Conservation (phyloP, 2,329 filamentous ascomycete species). For the Cordyceps javanica region DNA sequence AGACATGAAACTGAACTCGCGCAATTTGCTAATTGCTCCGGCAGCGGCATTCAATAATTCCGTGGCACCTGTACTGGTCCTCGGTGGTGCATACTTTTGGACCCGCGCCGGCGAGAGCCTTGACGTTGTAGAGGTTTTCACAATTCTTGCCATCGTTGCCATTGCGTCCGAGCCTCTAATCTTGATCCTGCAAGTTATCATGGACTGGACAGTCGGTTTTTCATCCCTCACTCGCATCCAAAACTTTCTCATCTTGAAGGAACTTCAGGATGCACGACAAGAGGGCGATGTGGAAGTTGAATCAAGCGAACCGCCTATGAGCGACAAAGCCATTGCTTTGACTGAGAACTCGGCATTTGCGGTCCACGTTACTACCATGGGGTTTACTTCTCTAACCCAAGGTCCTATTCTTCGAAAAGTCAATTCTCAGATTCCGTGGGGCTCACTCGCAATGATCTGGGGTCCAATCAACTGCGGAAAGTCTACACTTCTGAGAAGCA, state of each 20-base stretch:
- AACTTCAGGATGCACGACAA: not conserved
- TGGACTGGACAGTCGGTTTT: not conserved
- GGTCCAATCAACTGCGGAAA: constrained; percentile 6
- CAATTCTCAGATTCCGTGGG: not conserved
- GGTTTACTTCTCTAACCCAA: not conserved
- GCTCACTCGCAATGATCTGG: not conserved
- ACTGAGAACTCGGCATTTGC: not conserved
- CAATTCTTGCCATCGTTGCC: not conserved
- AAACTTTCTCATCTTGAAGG: not conserved
- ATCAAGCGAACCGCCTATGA: not conserved
- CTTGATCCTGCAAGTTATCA: not conserved
- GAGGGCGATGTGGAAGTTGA: not conserved
- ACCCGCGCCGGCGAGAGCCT: not conserved
- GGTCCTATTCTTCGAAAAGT: not conserved
- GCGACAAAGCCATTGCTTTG: not conserved
- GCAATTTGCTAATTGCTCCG: not conserved
- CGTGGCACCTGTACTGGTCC: not conserved
- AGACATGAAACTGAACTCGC: too few relatives aligned
- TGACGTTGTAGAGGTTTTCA: not conserved
- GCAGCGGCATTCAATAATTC: not conserved
- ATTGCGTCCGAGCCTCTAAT: not conserved
- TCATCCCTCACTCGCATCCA: not conserved
- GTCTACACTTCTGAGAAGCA: not conserved
- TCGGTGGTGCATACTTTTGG: constrained; percentile 1
- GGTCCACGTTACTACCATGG: not conserved